A percentile compares a stretch with the other conserved stretches of the same genome.
Evolutionary conservation across 768 basidiomycete species (phyloP).

Genomic region (Podaxis sp.): DNA sequence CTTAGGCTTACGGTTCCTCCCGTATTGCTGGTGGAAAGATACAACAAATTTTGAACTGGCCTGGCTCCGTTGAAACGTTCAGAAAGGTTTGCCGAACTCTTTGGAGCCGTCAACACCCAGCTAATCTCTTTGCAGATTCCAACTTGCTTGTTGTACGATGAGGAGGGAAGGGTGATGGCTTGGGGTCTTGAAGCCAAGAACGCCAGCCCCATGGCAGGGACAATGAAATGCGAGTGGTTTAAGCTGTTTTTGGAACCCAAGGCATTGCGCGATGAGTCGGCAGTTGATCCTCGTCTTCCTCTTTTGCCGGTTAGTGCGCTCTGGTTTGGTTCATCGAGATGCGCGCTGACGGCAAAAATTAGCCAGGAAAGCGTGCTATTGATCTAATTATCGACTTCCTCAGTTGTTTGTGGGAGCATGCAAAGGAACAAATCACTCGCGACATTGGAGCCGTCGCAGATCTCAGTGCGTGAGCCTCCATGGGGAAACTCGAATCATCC

Average conservation of each 20-base stretch:
- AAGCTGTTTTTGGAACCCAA: slow-evolving; percentile 86
- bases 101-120: slow-evolving; percentile 12
- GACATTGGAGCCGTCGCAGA: slow-evolving; percentile 87
- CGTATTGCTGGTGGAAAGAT: slow-evolving; percentile 77
- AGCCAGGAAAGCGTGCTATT: slow-evolving; percentile 75
- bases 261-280: slow-evolving; percentile 68
- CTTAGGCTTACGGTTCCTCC: slow-evolving; percentile 81
- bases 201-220: slow-evolving; percentile 65
- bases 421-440: slow-evolving; percentile 81
- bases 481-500: background rate
- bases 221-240: slow-evolving; percentile 63
- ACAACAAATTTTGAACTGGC: slow-evolving; percentile 87
- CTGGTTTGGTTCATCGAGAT: background rate
- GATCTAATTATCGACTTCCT: slow-evolving; percentile 86
- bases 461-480: slow-evolving; percentile 53
- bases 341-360: background rate
- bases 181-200: slow-evolving; percentile 92
- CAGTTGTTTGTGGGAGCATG: slow-evolving; percentile 82
- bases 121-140: slow-evolving; percentile 47
- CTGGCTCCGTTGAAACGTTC: slow-evolving; percentile 82
- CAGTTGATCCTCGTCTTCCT: slow-evolving; percentile 78
- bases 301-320: slow-evolving; percentile 62
- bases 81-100: slow-evolving; percentile 53
- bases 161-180: slow-evolving; percentile 67
- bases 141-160: slow-evolving; percentile 82